Evolutionary conservation across 768 basidiomycete species (phyloP).

Genomic region (Leucocoprinus leucothites): DNA sequence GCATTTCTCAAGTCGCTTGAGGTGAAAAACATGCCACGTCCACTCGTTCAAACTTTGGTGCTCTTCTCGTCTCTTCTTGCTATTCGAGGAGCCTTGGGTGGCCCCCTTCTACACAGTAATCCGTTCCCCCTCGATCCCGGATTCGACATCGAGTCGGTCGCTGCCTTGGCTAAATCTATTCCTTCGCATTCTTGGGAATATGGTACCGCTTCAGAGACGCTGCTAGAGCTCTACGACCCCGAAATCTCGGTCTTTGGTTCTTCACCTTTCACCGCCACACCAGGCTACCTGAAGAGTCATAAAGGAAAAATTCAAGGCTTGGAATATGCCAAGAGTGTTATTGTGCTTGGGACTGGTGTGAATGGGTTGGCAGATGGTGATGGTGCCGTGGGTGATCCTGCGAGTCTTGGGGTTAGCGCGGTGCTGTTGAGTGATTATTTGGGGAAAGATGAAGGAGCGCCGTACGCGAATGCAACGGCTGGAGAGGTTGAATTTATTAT

Average conservation of each 20-base stretch:
- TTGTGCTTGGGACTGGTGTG: slow-evolving; percentile 30
- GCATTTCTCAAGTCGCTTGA: too few relatives aligned
- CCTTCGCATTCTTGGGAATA: slow-evolving; percentile 48
- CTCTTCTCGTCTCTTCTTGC: not conserved
- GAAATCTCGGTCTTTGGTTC: slow-evolving; percentile 36
- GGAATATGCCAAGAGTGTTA: slow-evolving; percentile 35
- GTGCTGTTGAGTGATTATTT: slow-evolving; percentile 38
- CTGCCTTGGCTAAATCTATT: slow-evolving; percentile 28
- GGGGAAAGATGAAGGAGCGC: slow-evolving; percentile 3
- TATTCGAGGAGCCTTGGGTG: too few relatives aligned
- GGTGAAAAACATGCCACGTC: too few relatives aligned
- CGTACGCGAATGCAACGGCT: slow-evolving; percentile 29
- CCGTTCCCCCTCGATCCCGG: slow-evolving; percentile 32
- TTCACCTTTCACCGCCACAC: slow-evolving; percentile 30
- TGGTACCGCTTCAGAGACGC: slow-evolving; percentile 38
- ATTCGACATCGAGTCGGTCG: slow-evolving; percentile 32
- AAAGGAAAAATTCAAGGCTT: slow-evolving; percentile 23
- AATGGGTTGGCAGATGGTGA: slow-evolving; percentile 34
- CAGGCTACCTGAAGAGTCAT: slow-evolving; percentile 16
- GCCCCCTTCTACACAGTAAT: too few relatives aligned
- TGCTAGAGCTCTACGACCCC: slow-evolving; percentile 41
- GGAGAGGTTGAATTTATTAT: slow-evolving; percentile 31
- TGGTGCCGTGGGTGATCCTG: slow-evolving; percentile 44
- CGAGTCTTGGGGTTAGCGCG: slow-evolving; percentile 45
- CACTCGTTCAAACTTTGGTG: too few relatives aligned